phyloP scores from a whole-genome alignment of 768 basidiomycete genomes.

The Leccinum subgranulosum region DNA sequence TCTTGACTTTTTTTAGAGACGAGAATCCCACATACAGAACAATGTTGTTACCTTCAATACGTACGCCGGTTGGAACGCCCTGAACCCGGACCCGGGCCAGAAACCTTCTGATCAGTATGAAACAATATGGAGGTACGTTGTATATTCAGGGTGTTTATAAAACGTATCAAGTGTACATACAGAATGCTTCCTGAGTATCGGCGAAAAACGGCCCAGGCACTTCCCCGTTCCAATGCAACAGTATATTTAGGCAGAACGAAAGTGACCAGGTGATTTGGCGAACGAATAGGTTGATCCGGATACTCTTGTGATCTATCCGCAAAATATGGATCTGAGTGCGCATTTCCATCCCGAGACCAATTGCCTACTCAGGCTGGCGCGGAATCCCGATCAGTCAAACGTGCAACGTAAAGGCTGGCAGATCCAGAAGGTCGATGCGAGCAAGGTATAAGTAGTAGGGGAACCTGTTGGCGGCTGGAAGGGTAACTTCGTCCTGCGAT shows the following conservation, averaged over 20 bases:
- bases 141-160: too few species aligned
- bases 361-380: background rate
- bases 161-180: too few species aligned
- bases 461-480: background rate
- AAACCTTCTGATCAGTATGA: background rate
- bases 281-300: background rate
- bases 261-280: background rate
- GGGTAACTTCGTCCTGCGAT: background rate
- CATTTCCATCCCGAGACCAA: background rate
- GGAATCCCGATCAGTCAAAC: background rate
- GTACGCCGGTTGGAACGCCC: background rate
- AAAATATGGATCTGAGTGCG: background rate
- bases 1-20: too few species aligned
- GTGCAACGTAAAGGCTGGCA: background rate
- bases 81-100: background rate
- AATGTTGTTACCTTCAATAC: background rate
- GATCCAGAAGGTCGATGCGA: background rate
- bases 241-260: background rate
- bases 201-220: too few species aligned
- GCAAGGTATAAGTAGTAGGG: background rate
- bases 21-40: background rate
- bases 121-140: background rate
- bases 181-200: too few species aligned
- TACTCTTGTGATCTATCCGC: background rate
- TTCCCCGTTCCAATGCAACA: background rate